A percentile compares a stretch with the other conserved stretches of the same genome.
These are phyloP conservation scores for Cyberlindnera sargentensis DNA, from an alignment of 805 yeast species.

Conservation along the genomic window DNA sequence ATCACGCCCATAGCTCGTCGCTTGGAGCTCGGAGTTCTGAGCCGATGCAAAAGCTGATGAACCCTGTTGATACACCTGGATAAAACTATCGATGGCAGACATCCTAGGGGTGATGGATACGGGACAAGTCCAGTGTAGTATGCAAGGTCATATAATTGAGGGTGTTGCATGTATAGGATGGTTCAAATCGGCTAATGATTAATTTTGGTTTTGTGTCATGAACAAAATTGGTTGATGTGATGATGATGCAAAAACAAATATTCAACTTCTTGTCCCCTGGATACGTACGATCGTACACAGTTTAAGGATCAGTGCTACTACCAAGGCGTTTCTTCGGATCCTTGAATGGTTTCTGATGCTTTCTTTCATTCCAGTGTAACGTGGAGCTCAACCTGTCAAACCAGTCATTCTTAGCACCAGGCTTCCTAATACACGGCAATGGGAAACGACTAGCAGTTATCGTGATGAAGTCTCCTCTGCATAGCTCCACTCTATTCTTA, in stretches of 20 bases:
- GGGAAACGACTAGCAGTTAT: slow-evolving; percentile 29
- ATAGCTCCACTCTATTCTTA: slow-evolving; percentile 26
- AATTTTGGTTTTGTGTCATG: no score
- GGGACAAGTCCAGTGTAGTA: no score
- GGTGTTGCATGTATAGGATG: no score
- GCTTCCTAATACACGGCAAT: slow-evolving; percentile 23
- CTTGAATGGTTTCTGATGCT: slow-evolving; percentile 24
- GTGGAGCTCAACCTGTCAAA: slow-evolving; percentile 28
- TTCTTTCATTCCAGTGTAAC: slow-evolving; percentile 30
- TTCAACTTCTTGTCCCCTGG: no score
- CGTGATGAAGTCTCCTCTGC: slow-evolving; percentile 27
- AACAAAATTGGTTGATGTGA: no score
- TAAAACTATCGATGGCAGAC: neutral
- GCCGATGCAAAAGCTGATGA: neutral
- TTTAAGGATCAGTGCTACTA: no score
- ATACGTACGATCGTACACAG: no score
- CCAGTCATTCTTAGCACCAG: slow-evolving; percentile 23
- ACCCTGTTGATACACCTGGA: neutral
- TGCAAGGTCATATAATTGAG: no score
- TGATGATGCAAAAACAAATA: no score
- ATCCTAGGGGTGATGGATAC: neutral
- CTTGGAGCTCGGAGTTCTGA: no score
- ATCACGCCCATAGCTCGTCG: neutral
- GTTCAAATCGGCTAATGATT: no score
- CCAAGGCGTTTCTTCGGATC: neutral